phyloP scores from a whole-genome alignment of 1,284 basidiomycete species.

The Naganishia sp. region DNA sequence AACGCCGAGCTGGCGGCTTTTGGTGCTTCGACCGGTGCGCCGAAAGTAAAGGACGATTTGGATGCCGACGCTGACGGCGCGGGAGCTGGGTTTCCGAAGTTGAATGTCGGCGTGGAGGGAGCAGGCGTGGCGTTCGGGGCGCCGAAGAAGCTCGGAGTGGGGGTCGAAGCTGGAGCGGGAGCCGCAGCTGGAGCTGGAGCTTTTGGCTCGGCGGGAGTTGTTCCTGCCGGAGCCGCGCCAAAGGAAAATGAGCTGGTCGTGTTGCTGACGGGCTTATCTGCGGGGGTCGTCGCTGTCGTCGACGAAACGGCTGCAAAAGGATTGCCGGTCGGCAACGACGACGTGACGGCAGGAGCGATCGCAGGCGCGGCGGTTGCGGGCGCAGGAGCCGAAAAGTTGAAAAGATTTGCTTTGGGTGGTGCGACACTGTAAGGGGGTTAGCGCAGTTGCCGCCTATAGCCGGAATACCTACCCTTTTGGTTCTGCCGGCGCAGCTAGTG shows the following conservation, averaged over 20 bases:
- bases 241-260: conserved; percentile 6
- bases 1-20: background rate
- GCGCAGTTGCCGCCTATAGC: background rate
- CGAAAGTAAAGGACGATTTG: conserved; percentile 3
- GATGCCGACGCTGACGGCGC: background rate
- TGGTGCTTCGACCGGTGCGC: background rate
- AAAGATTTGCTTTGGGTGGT: conserved; percentile 14
- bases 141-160: background rate
- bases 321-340: conserved; percentile 19
- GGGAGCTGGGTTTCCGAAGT: background rate
- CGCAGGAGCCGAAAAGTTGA: conserved; percentile 19
- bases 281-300: background rate
- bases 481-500: background rate
- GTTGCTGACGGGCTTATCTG: background rate
- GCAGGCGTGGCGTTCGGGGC: background rate
- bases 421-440: conserved; percentile 4
- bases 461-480: conserved; percentile 18
- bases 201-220: background rate
- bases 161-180: background rate
- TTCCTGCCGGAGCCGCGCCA: background rate
- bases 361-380: background rate
- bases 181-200: background rate
- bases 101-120: background rate
- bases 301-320: conserved; percentile 15
- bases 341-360: background rate